Evolutionary conservation across 2,329 filamentous ascomycete genomes (phyloP).

Genomic region (Cordyceps farinosa): DNA sequence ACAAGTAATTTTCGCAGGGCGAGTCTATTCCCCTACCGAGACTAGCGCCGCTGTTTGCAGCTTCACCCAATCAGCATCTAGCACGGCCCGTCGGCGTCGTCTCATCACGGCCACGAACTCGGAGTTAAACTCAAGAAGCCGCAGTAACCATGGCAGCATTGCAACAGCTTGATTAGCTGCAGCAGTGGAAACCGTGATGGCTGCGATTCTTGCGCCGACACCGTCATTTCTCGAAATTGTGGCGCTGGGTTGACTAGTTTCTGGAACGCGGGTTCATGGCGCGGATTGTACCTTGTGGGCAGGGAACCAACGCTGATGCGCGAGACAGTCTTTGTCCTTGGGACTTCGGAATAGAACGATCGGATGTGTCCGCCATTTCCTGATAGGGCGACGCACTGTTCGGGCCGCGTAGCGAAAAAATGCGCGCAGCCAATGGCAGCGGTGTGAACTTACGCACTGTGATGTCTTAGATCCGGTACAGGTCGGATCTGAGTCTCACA

Average conservation of each 20-base stretch:
- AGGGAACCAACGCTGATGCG: too few species aligned
- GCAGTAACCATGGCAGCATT: too few species aligned
- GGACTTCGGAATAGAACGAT: background rate
- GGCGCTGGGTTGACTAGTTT: background rate
- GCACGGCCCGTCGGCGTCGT: background rate
- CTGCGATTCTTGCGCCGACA: background rate
- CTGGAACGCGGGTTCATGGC: background rate
- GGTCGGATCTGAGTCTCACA: background rate
- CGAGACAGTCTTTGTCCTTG: background rate
- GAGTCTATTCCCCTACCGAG: background rate
- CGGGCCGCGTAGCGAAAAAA: background rate
- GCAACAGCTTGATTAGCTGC: too few species aligned
- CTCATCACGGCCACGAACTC: background rate
- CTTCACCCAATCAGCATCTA: background rate
- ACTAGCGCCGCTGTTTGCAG: background rate
- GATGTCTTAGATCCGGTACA: background rate
- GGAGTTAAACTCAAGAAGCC: background rate
- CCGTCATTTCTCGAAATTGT: background rate
- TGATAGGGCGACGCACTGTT: background rate
- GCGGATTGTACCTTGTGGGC: background rate
- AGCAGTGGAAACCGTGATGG: background rate
- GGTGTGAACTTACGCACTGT: background rate
- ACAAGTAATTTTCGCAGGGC: conserved; percentile 1
- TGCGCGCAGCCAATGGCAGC: background rate
- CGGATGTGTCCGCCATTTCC: background rate